These are phyloP conservation scores for Ordospora pajunii DNA, from an alignment of 371 early-diverging fungal species.

Conservation along the genomic window DNA sequence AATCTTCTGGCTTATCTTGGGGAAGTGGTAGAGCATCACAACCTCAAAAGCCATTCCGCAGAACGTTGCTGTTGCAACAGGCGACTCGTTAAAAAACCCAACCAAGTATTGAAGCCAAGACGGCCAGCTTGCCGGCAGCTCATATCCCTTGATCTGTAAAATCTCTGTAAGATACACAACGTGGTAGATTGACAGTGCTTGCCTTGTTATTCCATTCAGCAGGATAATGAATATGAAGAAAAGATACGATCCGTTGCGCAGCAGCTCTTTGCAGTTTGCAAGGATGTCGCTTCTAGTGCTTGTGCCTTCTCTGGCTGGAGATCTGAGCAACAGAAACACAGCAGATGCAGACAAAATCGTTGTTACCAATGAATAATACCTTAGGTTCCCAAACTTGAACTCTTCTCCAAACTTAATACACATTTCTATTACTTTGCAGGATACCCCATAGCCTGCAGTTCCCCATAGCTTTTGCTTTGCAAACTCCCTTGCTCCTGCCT, in stretches of 20 bases:
- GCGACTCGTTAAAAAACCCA: slow-evolving; percentile 48
- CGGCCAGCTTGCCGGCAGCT: slow-evolving; percentile 38
- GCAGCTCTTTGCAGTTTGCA: slow-evolving; percentile 40
- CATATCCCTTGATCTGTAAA: slow-evolving; percentile 52
- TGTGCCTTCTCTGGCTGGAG: slow-evolving; percentile 4
- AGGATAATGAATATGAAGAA: slow-evolving; percentile 62
- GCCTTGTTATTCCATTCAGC: slow-evolving; percentile 61
- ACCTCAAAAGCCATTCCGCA: slow-evolving; percentile 62
- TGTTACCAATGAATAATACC: slow-evolving; percentile 36
- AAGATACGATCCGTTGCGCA: slow-evolving; percentile 55
- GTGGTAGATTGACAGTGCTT: slow-evolving; percentile 59
- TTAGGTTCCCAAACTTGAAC: slow-evolving; percentile 45
- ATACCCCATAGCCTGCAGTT: slow-evolving; percentile 55
- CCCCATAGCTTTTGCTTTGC: slow-evolving; percentile 62
- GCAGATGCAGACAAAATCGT: slow-evolving; percentile 24
- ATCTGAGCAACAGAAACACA: slow-evolving; percentile 33
- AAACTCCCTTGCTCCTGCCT: slow-evolving; percentile 53
- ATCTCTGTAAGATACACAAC: slow-evolving; percentile 53
- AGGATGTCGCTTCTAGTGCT: slow-evolving; percentile 7
- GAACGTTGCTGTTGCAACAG: slow-evolving; percentile 52
- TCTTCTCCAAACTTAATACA: slow-evolving; percentile 9
- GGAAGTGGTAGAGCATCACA: slow-evolving; percentile 52
- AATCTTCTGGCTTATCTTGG: slow-evolving; percentile 39
- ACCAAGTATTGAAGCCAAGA: slow-evolving; percentile 8
- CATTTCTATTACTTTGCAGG: slow-evolving; percentile 48